A percentile compares a stretch with the other conserved stretches of the same genome.
These are phyloP conservation scores for Podosphaera fusca DNA, from an alignment of 2,329 filamentous ascomycete species.

Conservation along the genomic window DNA sequence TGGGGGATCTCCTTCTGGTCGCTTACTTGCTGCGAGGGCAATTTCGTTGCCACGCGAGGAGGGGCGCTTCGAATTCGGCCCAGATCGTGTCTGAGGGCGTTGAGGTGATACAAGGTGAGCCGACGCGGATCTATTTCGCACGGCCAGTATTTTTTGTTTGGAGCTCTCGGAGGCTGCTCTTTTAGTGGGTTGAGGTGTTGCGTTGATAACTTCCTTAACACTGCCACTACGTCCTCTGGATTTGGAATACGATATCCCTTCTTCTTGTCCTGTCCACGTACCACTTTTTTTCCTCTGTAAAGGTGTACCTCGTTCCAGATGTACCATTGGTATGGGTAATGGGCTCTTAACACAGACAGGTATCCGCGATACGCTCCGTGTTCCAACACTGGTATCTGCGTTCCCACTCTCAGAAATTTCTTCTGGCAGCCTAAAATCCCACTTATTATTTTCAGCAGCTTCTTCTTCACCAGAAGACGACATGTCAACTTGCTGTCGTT, in stretches of 20 bases:
- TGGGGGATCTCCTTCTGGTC: conserved; percentile 81
- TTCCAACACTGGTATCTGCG: conserved; percentile 26
- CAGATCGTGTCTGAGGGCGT: conserved; percentile 36
- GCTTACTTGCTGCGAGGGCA: conserved; percentile 21
- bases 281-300: conserved; percentile 36
- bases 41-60: background rate
- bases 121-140: conserved; percentile 10
- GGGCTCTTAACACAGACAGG: conserved; percentile 66
- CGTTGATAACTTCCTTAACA: conserved; percentile 28
- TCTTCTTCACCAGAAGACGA: conserved; percentile 20
- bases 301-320: conserved; percentile 51
- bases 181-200: conserved; percentile 19
- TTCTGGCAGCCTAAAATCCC: conserved; percentile 56
- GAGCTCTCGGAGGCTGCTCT: conserved; percentile 22
- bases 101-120: conserved; percentile 16
- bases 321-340: conserved; percentile 46
- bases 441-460: conserved; percentile 23
- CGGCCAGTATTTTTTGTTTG: conserved; percentile 25
- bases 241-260: conserved; percentile 34
- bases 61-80: background rate
- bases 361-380: conserved; percentile 54
- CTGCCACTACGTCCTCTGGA: conserved; percentile 49
- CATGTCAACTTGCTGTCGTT: conserved; percentile 17
- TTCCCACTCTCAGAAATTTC: conserved; percentile 29
- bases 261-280: conserved; percentile 29